Conservation (phyloP, 176 grass and related monocot species). For the Oryza glumipatula region DNA sequence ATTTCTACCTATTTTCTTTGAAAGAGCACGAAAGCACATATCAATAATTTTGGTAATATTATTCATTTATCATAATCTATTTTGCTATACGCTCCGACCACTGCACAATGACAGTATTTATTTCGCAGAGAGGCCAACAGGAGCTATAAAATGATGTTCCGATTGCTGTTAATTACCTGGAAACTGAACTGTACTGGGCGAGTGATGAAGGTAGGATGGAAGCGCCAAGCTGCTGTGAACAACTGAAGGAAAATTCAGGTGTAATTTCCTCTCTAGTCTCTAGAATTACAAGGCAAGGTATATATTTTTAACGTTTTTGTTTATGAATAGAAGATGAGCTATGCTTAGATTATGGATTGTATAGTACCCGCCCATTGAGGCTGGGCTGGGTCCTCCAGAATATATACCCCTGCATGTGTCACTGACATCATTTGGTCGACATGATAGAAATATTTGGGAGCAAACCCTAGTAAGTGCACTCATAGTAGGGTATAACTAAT, state of each 20-base stretch:
- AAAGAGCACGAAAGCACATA: background rate
- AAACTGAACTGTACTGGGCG: background rate
- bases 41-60: background rate
- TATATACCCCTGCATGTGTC: background rate
- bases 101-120: conserved; percentile 9
- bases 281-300: background rate
- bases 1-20: background rate
- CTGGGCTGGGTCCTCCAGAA: background rate
- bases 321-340: background rate
- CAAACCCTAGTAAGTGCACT: too few species aligned
- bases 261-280: background rate
- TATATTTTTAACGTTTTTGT: background rate
- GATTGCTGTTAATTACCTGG: background rate
- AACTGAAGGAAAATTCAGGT: background rate
- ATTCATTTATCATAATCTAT: background rate
- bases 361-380: background rate
- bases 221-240: background rate
- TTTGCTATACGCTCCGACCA: background rate
- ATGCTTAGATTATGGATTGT: background rate
- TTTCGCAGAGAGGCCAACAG: conserved; percentile 6
- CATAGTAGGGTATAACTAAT: background rate
- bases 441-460: background rate
- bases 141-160: background rate
- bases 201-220: background rate
- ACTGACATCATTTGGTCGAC: background rate